phyloP scores from a whole-genome alignment of 352 stramenopile species.

The Phytopythium montanum region DNA sequence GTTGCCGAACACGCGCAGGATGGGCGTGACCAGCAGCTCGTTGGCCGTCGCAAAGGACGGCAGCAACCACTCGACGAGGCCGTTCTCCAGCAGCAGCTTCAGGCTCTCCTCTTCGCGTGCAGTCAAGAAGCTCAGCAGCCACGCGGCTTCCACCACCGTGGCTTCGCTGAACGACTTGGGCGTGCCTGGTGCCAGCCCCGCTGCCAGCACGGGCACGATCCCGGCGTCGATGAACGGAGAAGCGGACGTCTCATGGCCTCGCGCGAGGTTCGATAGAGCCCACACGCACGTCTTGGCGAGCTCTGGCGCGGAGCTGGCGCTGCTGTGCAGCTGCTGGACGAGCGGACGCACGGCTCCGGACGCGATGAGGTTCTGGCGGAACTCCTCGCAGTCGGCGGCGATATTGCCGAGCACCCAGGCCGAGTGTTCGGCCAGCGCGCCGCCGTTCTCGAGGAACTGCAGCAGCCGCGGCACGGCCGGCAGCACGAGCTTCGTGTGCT shows the following conservation, averaged over 20 bases:
- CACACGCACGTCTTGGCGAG: slow-evolving; percentile 61
- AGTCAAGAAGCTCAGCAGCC: slow-evolving; percentile 86
- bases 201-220: slow-evolving; percentile 45
- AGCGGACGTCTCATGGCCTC: slow-evolving; percentile 67
- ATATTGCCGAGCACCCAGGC: slow-evolving; percentile 86
- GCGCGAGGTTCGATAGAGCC: slow-evolving; percentile 81
- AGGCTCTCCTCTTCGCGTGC: slow-evolving; percentile 72
- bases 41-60: slow-evolving; percentile 59
- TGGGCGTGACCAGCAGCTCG: slow-evolving; percentile 62
- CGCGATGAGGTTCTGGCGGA: slow-evolving; percentile 74
- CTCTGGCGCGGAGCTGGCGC: slow-evolving; percentile 18
- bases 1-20: slow-evolving; percentile 78
- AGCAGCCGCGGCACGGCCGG: slow-evolving; percentile 68
- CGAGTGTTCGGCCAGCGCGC: slow-evolving; percentile 63
- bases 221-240: slow-evolving; percentile 74
- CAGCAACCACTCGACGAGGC: slow-evolving; percentile 46
- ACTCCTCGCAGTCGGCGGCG: slow-evolving; percentile 79
- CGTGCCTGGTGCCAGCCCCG: slow-evolving; percentile 29
- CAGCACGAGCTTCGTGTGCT: slow-evolving; percentile 80
- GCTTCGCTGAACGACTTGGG: slow-evolving; percentile 35
- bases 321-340: slow-evolving; percentile 33
- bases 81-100: slow-evolving; percentile 57
- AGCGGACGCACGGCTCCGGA: slow-evolving; percentile 53
- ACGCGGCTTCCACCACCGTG: slow-evolving; percentile 75
- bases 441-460: slow-evolving; percentile 65